Conservation (phyloP, 116 monocot species). For the Iris pallida region DNA sequence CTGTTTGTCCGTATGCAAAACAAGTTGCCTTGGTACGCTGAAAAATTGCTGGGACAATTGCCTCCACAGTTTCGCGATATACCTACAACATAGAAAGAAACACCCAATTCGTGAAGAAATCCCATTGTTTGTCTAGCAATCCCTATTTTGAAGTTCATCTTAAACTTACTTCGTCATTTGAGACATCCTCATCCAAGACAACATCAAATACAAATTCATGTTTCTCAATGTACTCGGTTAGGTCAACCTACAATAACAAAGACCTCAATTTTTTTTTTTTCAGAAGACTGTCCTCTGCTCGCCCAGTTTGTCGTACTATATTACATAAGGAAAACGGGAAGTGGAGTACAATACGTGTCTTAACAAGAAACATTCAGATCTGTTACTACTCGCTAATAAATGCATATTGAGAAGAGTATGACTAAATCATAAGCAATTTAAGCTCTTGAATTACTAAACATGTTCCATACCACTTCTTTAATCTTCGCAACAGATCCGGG, state of each 20-base stretch:
- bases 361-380: not conserved
- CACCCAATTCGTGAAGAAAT: not conserved
- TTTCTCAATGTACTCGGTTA: constrained; percentile 93
- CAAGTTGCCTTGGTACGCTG: constrained; percentile 94
- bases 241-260: constrained; percentile 59
- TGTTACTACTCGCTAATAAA: too few relatives aligned
- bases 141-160: not conserved
- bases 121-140: not conserved
- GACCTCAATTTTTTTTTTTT: not conserved
- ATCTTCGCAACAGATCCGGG: constrained; percentile 82
- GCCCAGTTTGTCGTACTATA: not conserved
- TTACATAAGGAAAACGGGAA: not conserved
- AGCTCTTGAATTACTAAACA: not conserved
- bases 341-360: not conserved
- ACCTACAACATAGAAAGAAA: constrained; percentile 48
- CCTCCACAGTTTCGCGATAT: constrained; percentile 87
- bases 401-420: too few relatives aligned
- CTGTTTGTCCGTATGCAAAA: constrained; percentile 99
- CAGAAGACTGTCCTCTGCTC: not conserved
- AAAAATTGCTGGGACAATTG: constrained; percentile 89
- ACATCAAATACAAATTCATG: constrained; percentile 99
- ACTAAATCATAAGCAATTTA: not conserved
- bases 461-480: constrained; percentile 99
- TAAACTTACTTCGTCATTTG: constrained; percentile 84
- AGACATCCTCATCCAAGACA: constrained; percentile 91